Base-by-base conservation (phyloP, 331 rosid genomes). In the Pyrus hybrid region DNA sequence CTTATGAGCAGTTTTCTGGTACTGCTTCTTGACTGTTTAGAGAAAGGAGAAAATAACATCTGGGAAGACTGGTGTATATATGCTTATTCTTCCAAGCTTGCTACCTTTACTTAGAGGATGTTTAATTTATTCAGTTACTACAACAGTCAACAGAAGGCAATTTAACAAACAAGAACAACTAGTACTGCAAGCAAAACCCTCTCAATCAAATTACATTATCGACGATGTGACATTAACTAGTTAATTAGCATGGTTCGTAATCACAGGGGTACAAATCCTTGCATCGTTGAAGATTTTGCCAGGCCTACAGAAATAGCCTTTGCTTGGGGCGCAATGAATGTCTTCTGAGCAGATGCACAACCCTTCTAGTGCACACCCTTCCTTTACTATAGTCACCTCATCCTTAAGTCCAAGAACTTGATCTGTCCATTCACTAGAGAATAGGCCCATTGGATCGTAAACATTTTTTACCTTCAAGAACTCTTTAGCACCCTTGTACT, bases 281-380 rank as follows among this genome's bases (percentile, higher is more conserved):
- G 97, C 97, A 58, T 85, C 91, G 80, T 79, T 85, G 18, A 83
- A 89, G 2, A 89, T 83, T 68, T 75, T 89, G 0, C 97, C 96
- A 16, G 79, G 81, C 45, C 79, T 86, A 22, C 97, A 92, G 71
- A 75, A 80, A 69, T 88, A 92, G 5, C 88, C 91, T 51, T 78
- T 84, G 67, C 61, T 85, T n/a, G 97, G 97, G 49, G 90, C 90
- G 65, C 97, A 90, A 58, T 92, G 93, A 63, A 32, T 74, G 70
- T 92, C 91, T 20, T 84, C 41, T 5, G 86, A 85, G 82, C 97
- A 91, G 45, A 88, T 67, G 51, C 97, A 91, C 71, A 91, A 68
- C 23, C 97, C 97, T 79, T 91, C 96, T 17, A 91, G 73, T 5
- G 91, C 97, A 81, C 97, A 89, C 13, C 93, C 93, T 45, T 88